Evolutionary conservation across 495 filamentous ascomycete genomes (phyloP), one percentile per base, ranked within the genome.

Genomic region (Aspergillus steynii): DNA sequence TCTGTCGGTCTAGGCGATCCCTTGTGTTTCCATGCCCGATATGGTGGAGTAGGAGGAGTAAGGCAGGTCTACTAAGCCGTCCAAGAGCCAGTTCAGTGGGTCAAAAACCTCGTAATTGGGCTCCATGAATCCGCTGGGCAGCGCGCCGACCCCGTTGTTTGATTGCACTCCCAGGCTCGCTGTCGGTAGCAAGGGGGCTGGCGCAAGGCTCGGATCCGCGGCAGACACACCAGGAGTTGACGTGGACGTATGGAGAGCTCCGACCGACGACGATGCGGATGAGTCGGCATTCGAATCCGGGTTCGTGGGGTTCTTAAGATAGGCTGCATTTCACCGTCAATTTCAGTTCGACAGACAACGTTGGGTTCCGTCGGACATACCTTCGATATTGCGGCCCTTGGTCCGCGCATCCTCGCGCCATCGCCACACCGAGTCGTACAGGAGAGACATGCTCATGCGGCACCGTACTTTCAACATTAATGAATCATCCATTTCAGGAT

Each of bases 341-440:
- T n/a, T 29, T 25, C 15, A 59, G 10, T 10, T 26, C 46, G 2
- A 32, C 15, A 20, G 27, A 34, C 1, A 28, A 55, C 49, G 10
- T 31, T n/a, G 5, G 28, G 25, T 48, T 58, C 15, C 34, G 6
- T 48, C 14, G 29, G 28, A 49, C 84, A 74, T 80, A 90, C 90
- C 85, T 79, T 96, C 92, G 53, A 96, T 86, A 51, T 88, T 90
- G 25, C 90, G 82, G 7, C 87, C 90, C 71, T 89, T 86, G 45
- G 89, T 87, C 68, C 92, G 88, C 62, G 90, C 89, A 71, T 93
- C 89, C 68, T 96, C 91, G 59, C 93, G 82, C 93, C 93, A 97
- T 56, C 92, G 86, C 92, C 92, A 96, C 28, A 96, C 91, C 4
- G 89, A 92, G 74, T 97, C 93, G 70, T 89, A 96, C 2, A 97